phyloP scores from a whole-genome alignment of 2,329 filamentous ascomycete species.

The Calonectria naviculata region DNA sequence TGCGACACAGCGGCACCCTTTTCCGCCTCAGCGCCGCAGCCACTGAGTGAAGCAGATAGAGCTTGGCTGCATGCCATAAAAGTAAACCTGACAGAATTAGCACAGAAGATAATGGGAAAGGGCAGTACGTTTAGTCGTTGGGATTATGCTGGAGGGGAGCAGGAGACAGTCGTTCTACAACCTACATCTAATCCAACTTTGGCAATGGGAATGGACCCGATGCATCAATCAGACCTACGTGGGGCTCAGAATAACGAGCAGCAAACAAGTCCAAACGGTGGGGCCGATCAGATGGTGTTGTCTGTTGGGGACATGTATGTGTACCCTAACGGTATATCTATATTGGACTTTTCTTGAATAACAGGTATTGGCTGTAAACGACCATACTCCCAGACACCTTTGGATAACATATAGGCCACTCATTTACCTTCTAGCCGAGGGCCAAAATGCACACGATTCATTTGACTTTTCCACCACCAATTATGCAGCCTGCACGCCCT shows the following conservation, averaged over 20 bases:
- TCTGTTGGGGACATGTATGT: neutral
- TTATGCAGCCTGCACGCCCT: constrained; percentile 3
- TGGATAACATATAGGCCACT: neutral
- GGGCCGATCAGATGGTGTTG: neutral
- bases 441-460: neutral
- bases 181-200: neutral
- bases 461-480: neutral
- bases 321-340: neutral
- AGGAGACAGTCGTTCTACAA: neutral
- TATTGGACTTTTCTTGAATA: constrained; percentile 7
- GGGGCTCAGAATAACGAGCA: neutral
- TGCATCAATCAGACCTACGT: neutral
- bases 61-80: neutral
- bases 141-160: neutral
- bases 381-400: constrained; percentile 3
- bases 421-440: neutral
- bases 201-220: neutral
- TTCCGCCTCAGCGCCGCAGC: neutral
- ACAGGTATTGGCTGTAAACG: neutral
- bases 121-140: neutral
- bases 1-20: neutral
- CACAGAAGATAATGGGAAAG: constrained; percentile 1
- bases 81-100: neutral
- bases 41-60: neutral
- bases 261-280: neutral